phyloP scores from a whole-genome alignment of 768 basidiomycete genomes.

The Rhizopogon salebrosus region DNA sequence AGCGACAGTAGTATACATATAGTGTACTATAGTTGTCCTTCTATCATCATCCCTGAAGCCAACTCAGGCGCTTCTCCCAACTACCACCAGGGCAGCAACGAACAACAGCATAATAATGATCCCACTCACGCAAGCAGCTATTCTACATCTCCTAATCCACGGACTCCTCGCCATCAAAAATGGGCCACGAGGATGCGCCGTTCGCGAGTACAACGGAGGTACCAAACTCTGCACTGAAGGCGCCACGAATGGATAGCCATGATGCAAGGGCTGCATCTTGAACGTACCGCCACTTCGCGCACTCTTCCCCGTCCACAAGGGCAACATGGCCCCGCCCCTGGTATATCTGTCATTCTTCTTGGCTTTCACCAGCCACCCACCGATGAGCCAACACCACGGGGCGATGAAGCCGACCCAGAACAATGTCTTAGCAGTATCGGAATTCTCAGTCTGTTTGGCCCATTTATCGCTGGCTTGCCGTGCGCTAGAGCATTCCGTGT shows the following conservation, averaged over 20 bases:
- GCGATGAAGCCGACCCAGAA: conserved; percentile 74
- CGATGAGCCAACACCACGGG: conserved; percentile 72
- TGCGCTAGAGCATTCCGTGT: conserved; percentile 29
- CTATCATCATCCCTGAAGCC: neutral
- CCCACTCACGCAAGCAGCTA: conserved; percentile 57
- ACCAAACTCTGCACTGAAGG: conserved; percentile 36
- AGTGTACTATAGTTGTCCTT: too few species aligned
- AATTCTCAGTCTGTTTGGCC: conserved; percentile 7
- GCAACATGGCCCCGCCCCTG: conserved; percentile 31
- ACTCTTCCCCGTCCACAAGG: conserved; percentile 32
- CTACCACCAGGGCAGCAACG: conserved; percentile 45
- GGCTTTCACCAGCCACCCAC: conserved; percentile 63
- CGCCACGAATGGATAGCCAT: conserved; percentile 57
- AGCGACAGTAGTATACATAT: neutral
- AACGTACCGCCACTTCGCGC: conserved; percentile 38
- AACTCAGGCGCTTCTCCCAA: neutral
- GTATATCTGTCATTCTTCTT: conserved; percentile 28
- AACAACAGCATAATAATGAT: conserved; percentile 43
- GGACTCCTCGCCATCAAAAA: conserved; percentile 23
- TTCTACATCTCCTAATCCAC: conserved; percentile 46
- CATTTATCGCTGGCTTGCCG: conserved; percentile 11
- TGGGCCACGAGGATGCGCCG: conserved; percentile 15
- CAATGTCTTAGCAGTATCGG: conserved; percentile 45
- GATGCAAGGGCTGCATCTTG: conserved; percentile 35
- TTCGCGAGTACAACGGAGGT: conserved; percentile 18